Conservation (phyloP, 2,329 filamentous ascomycete genomes). For the Trichophyton benhamiae region DNA sequence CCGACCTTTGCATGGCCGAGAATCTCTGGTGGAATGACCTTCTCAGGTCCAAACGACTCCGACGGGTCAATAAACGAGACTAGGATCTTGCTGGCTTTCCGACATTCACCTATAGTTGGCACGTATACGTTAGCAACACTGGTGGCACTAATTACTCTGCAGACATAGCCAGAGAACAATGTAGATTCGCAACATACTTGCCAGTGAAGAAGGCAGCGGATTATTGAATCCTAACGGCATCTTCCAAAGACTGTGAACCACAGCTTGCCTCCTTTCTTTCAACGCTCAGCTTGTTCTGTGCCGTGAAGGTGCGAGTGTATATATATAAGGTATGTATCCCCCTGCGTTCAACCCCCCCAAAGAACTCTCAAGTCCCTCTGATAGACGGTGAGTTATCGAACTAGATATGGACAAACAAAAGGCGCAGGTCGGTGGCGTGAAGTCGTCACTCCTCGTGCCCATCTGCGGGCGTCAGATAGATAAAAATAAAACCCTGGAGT, state of each 20-base stretch:
- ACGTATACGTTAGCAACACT: conserved; percentile 7
- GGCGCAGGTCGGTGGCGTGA: not conserved
- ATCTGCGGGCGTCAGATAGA: not conserved
- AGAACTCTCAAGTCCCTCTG: no score
- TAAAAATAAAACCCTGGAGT: not conserved
- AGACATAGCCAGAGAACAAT: not conserved
- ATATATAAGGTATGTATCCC: no score
- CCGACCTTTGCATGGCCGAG: conserved; percentile 79
- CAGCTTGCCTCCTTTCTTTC: not conserved
- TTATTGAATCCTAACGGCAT: conserved; percentile 24
- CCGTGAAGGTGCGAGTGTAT: not conserved
- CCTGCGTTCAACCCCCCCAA: no score
- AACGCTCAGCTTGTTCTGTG: not conserved
- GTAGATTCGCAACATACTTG: conserved; percentile 27
- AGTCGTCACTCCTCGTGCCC: not conserved
- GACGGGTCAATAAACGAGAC: conserved; percentile 87
- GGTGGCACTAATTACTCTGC: not conserved
- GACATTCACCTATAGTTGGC: conserved; percentile 67
- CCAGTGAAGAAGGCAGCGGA: conserved; percentile 37
- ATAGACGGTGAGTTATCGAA: not conserved
- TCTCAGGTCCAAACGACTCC: conserved; percentile 89
- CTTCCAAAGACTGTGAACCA: not conserved
- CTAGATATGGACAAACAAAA: not conserved
- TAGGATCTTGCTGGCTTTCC: conserved; percentile 92
- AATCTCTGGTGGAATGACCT: conserved; percentile 84